Evolutionary conservation across 202 grass and related monocot genomes (phyloP), one percentile per base, ranked within the genome.

Genomic region (Brachypodium distachyon): DNA sequence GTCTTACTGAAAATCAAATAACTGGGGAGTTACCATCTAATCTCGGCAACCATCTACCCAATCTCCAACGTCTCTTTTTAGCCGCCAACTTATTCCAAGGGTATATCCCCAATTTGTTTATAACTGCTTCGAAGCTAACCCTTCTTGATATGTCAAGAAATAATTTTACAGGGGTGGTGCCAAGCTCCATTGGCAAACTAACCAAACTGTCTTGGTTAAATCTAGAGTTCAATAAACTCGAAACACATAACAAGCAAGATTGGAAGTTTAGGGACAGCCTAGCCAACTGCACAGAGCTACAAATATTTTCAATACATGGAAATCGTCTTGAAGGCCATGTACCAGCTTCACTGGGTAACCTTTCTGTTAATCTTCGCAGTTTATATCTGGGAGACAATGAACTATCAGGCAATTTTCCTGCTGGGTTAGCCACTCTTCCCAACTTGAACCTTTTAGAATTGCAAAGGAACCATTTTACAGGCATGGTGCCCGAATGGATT

Each of bases 371-470:
- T 0, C 64, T 87, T 4, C 56, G 9, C 9, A 1, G 6, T 12
- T 28, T 87, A 9, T 6, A 11, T 3, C 5, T 87, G 14, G 23
- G 3, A 62, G 1, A 1, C 46, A 87, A 87, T 50, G 18, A 78
- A 54, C 14, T 87, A 25, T 70, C 79, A 0, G 72, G 85, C 2
- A 19, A 47, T 14, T 73, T 87, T 17, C 85, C 85, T 67, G 21
- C 36, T 0, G 64, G 67, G 6, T 50, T 79, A 9, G 34, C 34
- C 67, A 79, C 83, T 29, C 21, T 74, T 69, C 38, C 0, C 3
- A 83, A 50, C 38, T 32, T 87, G 1, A n/a, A 32, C 4, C 0
- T 3, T 6, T 0, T 83, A 37, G 3, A 0, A 17, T 36, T 87
- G 56, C 5, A 11, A 11, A 1, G 11, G 0, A 87, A 87, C 21